Percentiles rank a stretch among this genome's conserved stretches.
These are phyloP conservation scores for Ophiobolus disseminans DNA, from an alignment of 2,329 filamentous ascomycete genomes.

Conservation along the genomic window DNA sequence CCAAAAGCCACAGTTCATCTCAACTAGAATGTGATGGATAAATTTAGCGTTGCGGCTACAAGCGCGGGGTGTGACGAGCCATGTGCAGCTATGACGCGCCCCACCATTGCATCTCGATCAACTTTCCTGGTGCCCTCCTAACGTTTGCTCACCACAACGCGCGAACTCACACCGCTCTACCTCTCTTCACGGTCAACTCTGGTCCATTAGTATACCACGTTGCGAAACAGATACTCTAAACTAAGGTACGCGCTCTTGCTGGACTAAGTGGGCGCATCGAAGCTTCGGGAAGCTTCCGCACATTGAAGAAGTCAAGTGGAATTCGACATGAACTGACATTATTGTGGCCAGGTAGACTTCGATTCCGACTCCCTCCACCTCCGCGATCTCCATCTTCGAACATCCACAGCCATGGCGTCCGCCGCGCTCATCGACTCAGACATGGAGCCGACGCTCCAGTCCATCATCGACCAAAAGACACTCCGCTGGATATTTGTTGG, in stretches of 20 bases:
- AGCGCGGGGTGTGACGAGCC: constrained; percentile 17
- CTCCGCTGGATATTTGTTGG: constrained; percentile 99
- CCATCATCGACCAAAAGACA: constrained; percentile 91
- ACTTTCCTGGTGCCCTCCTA: constrained; percentile 6
- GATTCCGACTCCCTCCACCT: constrained; percentile 1
- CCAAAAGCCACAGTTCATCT: neutral
- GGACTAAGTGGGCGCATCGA: constrained; percentile 5
- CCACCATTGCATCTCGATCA: constrained; percentile 1
- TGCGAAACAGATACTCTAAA: neutral
- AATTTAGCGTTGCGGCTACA: neutral
- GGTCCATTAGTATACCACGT: no score
- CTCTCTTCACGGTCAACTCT: no score
- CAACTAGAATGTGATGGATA: neutral
- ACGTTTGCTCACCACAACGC: neutral
- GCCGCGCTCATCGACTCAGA: constrained; percentile 62
- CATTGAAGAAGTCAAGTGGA: neutral
- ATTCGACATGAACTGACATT: neutral
- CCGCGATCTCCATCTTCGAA: neutral
- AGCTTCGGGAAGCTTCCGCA: constrained; percentile 25
- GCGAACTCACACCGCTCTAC: neutral
- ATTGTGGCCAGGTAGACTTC: neutral
- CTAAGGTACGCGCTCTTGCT: constrained; percentile 1
- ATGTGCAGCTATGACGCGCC: constrained; percentile 16
- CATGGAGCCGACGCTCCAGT: constrained; percentile 91
- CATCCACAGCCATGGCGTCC: constrained; percentile 42